Conservation (phyloP, 768 basidiomycete species). For the Tephrocybe sp. region DNA sequence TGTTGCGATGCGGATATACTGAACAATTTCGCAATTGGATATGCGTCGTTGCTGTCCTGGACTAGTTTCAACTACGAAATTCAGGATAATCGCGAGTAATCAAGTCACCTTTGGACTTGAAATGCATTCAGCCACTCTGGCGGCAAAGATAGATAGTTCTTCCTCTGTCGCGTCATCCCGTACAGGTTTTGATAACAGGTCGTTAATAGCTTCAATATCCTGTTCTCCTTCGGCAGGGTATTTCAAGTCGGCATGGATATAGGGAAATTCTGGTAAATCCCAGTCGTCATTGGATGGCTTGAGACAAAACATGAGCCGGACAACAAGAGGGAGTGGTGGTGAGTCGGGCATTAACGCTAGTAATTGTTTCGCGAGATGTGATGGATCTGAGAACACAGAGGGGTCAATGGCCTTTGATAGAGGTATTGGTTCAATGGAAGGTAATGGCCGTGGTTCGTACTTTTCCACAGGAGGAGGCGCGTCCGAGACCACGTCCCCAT, state of each 20-base stretch:
- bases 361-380: slow-evolving; percentile 58
- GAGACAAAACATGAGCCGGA: slow-evolving; percentile 76
- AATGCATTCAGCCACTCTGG: slow-evolving; percentile 53
- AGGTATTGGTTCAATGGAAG: slow-evolving; percentile 31
- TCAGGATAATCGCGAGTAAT: background rate
- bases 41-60: slow-evolving; percentile 57
- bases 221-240: slow-evolving; percentile 46
- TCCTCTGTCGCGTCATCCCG: slow-evolving; percentile 55
- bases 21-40: slow-evolving; percentile 61
- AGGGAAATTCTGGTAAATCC: slow-evolving; percentile 74
- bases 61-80: background rate
- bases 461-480: slow-evolving; percentile 28
- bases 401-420: slow-evolving; percentile 60
- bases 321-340: slow-evolving; percentile 62
- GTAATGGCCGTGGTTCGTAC: slow-evolving; percentile 45
- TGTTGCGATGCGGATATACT: slow-evolving; percentile 67
- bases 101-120: slow-evolving; percentile 49
- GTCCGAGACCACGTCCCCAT: slow-evolving; percentile 57
- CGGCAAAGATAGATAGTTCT: slow-evolving; percentile 52
- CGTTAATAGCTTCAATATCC: slow-evolving; percentile 58
- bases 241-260: slow-evolving; percentile 63
- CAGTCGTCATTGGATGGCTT: slow-evolving; percentile 81
- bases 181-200: slow-evolving; percentile 56
- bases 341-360: slow-evolving; percentile 60
- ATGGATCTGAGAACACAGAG: slow-evolving; percentile 59